A percentile compares a stretch with the other conserved stretches of the same genome.
phyloP scores from a whole-genome alignment of 2,329 filamentous ascomycete genomes.

The Calonectria fujianensis region DNA sequence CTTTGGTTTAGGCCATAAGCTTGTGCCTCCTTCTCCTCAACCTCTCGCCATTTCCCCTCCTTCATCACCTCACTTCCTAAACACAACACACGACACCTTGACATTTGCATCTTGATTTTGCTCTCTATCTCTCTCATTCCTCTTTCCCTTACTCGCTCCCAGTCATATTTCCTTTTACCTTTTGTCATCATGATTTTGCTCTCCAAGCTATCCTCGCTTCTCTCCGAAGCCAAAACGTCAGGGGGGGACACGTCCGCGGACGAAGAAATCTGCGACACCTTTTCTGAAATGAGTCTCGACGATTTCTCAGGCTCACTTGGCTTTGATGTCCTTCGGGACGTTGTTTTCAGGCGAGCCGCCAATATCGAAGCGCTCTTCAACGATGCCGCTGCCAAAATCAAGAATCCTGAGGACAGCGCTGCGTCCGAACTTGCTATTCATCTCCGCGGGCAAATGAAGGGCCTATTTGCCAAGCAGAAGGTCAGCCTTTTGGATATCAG shows the following conservation, averaged over 20 bases:
- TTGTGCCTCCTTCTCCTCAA: not conserved
- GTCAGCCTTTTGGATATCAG: not conserved
- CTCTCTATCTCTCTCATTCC: not conserved
- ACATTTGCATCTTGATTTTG: not conserved
- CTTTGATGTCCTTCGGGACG: not conserved
- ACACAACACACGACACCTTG: not conserved
- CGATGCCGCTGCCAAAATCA: not conserved
- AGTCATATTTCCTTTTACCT: not conserved
- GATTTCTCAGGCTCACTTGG: not conserved
- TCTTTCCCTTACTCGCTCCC: not conserved
- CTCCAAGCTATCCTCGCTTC: not conserved
- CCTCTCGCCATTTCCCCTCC: not conserved
- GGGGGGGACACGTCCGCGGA: not conserved
- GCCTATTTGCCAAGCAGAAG: not conserved
- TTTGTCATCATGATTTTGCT: not conserved
- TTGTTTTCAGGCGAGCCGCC: not conserved
- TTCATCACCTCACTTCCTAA: not conserved
- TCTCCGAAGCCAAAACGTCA: not conserved
- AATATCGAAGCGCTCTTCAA: conserved; percentile 12
- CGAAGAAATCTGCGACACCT: not conserved
- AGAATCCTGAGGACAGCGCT: not conserved
- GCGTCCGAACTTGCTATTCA: not conserved
- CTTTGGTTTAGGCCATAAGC: not conserved
- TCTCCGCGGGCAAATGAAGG: conserved; percentile 2
- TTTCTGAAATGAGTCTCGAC: not conserved